Base-by-base conservation (phyloP, 1,284 basidiomycete genomes). In the Puccinia coronata region DNA sequence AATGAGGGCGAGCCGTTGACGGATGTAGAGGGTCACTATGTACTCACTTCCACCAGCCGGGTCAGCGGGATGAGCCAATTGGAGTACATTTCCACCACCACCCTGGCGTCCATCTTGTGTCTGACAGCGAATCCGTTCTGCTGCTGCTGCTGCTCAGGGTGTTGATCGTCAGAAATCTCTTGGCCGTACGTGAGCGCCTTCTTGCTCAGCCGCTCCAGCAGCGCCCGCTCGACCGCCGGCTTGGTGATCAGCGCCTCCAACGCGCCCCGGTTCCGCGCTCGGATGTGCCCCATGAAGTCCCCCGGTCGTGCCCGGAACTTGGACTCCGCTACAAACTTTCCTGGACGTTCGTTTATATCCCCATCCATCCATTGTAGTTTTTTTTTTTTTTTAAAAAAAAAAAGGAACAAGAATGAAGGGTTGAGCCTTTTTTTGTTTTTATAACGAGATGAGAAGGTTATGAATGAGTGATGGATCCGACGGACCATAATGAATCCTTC, bases 401-500 rank as follows among this genome's bases (percentile, higher is more conserved):
- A 31, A 61, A 61, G 8, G 6, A 23, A 61, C 34, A 28, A 25
- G 3, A 28, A 57, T 28, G 31, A 55, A 25, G 41, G 63, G 41
- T n/a, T n/a, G n/a, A n/a, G n/a, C n/a, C n/a, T n/a, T n/a, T n/a
- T n/a, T n/a, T n/a, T n/a, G n/a, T 28, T 6, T 36, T 70, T 18
- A 41, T 61, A 5, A 18, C 25, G 6, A n/a, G 34, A 43, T 20
- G 39, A 80, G 25, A 65, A 47, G 43, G 36, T 20, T 25, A 41
- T 23, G 73, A 79, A 20, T n/a, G 12, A 87, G n/a, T n/a, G n/a
- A n/a, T n/a, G n/a, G n/a, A n/a, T n/a, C n/a, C n/a, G n/a, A n/a
- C n/a, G n/a, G n/a, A 95, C 96, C 97, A 85, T 97, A 99, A 87
- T 99, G 97, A 74, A 99, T 95, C 51, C 97, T 91, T 87, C 98